phyloP scores from a whole-genome alignment of 441 rosid species.

The Pelargonium cotyledonis region DNA sequence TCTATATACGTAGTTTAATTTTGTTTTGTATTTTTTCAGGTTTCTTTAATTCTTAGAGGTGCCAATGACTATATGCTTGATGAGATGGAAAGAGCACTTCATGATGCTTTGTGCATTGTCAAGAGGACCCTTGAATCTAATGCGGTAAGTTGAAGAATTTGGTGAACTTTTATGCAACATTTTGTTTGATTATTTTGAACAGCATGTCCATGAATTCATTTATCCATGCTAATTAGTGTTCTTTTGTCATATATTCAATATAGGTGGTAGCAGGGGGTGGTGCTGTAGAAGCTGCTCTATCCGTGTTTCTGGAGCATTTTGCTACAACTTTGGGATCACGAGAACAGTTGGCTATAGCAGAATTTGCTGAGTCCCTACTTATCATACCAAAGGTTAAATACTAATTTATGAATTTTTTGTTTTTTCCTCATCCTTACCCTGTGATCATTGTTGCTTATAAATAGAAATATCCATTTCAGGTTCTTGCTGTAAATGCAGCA shows the following conservation, averaged over 20 bases:
- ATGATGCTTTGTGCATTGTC: slow-evolving; percentile 78
- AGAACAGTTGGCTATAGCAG: slow-evolving; percentile 96
- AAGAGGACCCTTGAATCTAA: slow-evolving; percentile 96
- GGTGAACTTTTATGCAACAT: not conserved
- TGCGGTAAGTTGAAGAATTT: slow-evolving; percentile 40
- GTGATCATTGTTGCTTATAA: not conserved
- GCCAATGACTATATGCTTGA: slow-evolving; percentile 99
- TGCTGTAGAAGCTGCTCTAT: slow-evolving; percentile 90
- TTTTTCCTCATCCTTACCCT: not conserved
- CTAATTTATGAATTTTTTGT: not conserved
- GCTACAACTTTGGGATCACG: slow-evolving; percentile 94
- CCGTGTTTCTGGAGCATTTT: slow-evolving; percentile 90
- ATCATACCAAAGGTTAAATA: slow-evolving; percentile 76
- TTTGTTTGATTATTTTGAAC: too few relatives aligned
- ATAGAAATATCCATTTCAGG: slow-evolving; percentile 37
- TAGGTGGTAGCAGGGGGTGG: slow-evolving; percentile 99
- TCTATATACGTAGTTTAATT: slow-evolving; percentile 4
- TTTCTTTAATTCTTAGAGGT: slow-evolving; percentile 89
- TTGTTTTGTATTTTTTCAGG: slow-evolving; percentile 34
- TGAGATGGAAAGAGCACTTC: slow-evolving; percentile 96
- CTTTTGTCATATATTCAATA: slow-evolving; percentile 6
- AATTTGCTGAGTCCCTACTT: slow-evolving; percentile 87
- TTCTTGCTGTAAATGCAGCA: slow-evolving; percentile 95
- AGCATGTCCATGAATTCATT: too few relatives aligned
- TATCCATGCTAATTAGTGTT: not conserved